Conservation (phyloP, 768 basidiomycete genomes). For the Albatrellus ellisii region DNA sequence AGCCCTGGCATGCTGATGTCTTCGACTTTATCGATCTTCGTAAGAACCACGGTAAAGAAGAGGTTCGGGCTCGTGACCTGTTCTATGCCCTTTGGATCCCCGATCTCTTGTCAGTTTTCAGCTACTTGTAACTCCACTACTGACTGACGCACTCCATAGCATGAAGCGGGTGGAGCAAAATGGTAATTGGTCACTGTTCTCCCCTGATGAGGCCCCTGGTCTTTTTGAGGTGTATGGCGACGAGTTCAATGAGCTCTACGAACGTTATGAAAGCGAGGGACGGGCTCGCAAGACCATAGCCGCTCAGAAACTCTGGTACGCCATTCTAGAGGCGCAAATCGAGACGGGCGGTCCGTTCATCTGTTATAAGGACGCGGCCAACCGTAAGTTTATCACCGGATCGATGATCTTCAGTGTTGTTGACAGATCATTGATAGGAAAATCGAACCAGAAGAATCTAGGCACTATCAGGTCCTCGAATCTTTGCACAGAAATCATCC, state of each 20-base stretch:
- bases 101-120: constrained; percentile 71
- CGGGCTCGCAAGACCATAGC: constrained; percentile 73
- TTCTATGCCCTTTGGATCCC: constrained; percentile 99
- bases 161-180: constrained; percentile 95
- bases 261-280: constrained; percentile 83
- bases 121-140: not conserved
- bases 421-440: constrained; percentile 35
- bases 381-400: constrained; percentile 39
- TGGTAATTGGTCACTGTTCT: constrained; percentile 92
- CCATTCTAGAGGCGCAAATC: constrained; percentile 90
- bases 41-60: constrained; percentile 99
- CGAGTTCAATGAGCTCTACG: constrained; percentile 80
- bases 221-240: constrained; percentile 80
- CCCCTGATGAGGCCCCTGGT: constrained; percentile 90
- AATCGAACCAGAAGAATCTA: constrained; percentile 97
- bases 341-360: constrained; percentile 99
- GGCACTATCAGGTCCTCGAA: constrained; percentile 99
- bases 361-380: constrained; percentile 95
- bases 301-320: constrained; percentile 98
- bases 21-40: constrained; percentile 96
- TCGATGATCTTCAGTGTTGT: not conserved
- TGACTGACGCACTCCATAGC: constrained; percentile 25
- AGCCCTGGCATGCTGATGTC: constrained; percentile 97
- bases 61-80: constrained; percentile 88
- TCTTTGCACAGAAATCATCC: constrained; percentile 97